These are phyloP conservation scores for Boletus rubescentipes DNA, from an alignment of 768 basidiomycete genomes.

Conservation along the genomic window DNA sequence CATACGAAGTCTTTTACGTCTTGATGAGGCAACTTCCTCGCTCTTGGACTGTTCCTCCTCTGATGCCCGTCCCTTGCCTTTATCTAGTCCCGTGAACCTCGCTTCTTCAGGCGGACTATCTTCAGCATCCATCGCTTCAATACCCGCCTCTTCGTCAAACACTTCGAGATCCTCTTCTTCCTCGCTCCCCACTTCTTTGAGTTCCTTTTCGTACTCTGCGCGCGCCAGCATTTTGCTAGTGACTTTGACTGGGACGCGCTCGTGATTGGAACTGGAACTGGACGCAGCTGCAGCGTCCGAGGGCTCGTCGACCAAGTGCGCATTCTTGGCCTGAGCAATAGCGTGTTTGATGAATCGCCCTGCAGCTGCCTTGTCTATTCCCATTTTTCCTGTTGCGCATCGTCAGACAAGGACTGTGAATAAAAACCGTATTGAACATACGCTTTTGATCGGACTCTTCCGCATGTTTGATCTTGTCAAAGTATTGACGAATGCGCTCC, in stretches of 20 bases:
- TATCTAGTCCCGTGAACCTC: slow-evolving; percentile 15
- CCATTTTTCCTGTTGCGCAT: slow-evolving; percentile 35
- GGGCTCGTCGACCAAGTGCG: slow-evolving; percentile 33
- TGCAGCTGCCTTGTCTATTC: slow-evolving; percentile 79
- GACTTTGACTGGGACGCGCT: slow-evolving; percentile 49
- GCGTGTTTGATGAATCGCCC: slow-evolving; percentile 83
- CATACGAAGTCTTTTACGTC: slow-evolving; percentile 51
- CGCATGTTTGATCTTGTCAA: slow-evolving; percentile 75
- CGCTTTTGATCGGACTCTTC: slow-evolving; percentile 62
- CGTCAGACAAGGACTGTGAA: neutral
- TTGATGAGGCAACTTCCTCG: slow-evolving; percentile 24
- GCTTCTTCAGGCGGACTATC: slow-evolving; percentile 2
- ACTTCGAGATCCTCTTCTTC: slow-evolving; percentile 43
- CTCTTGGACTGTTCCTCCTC: slow-evolving; percentile 17
- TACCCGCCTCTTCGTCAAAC: slow-evolving; percentile 29
- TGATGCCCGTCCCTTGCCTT: slow-evolving; percentile 40
- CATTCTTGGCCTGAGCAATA: slow-evolving; percentile 58
- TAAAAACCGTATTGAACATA: neutral
- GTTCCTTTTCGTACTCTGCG: slow-evolving; percentile 57
- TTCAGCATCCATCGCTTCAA: slow-evolving; percentile 8
- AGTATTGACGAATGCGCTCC: slow-evolving; percentile 79
- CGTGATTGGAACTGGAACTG: slow-evolving; percentile 13
- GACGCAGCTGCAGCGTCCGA: slow-evolving; percentile 9
- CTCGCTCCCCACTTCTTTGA: slow-evolving; percentile 43
- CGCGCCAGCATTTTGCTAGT: slow-evolving; percentile 76